Percentiles rank a stretch among this genome's conserved stretches.
These are phyloP conservation scores for Styphnolobium japonicum DNA, from an alignment of 306 rosid genomes.

Conservation along the genomic window DNA sequence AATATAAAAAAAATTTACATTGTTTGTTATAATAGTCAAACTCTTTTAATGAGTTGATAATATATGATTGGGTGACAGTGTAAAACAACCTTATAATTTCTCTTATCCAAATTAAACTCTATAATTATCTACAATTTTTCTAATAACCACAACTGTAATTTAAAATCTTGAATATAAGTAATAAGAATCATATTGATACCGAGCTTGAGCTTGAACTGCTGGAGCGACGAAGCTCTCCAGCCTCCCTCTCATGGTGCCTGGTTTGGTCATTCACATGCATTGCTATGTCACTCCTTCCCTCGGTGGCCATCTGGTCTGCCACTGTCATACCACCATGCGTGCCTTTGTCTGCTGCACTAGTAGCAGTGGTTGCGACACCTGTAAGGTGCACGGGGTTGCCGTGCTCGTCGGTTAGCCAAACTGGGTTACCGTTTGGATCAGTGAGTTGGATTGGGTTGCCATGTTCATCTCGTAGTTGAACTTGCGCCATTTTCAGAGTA, in stretches of 20 bases:
- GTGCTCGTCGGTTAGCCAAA: slow-evolving; percentile 42
- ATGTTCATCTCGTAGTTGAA: slow-evolving; percentile 34
- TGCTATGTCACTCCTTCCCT: neutral
- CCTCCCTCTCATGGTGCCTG: too few species aligned
- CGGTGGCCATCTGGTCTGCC: neutral
- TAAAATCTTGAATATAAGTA: too few species aligned
- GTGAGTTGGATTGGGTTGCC: slow-evolving; percentile 53
- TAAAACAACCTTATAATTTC: too few species aligned
- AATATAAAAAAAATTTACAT: too few species aligned
- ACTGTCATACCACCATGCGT: neutral
- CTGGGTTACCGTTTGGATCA: slow-evolving; percentile 49
- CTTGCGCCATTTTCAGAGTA: slow-evolving; percentile 34
- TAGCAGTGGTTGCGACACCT: neutral
- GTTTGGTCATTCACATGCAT: neutral
- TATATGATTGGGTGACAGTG: too few species aligned
- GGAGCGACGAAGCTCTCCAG: slow-evolving; percentile 20
- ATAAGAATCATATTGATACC: slow-evolving; percentile 33
- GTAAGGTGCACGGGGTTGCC: slow-evolving; percentile 50
- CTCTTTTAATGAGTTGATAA: too few species aligned
- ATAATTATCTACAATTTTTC: too few species aligned
- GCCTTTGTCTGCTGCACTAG: neutral
- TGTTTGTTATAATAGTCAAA: too few species aligned
- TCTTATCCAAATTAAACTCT: too few species aligned
- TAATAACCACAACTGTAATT: too few species aligned
- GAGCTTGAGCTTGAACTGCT: slow-evolving; percentile 45